Evolutionary conservation across 176 grass and related monocot genomes (phyloP), one percentile per base, ranked within the genome.

Genomic region (Elaeis guineensis): DNA sequence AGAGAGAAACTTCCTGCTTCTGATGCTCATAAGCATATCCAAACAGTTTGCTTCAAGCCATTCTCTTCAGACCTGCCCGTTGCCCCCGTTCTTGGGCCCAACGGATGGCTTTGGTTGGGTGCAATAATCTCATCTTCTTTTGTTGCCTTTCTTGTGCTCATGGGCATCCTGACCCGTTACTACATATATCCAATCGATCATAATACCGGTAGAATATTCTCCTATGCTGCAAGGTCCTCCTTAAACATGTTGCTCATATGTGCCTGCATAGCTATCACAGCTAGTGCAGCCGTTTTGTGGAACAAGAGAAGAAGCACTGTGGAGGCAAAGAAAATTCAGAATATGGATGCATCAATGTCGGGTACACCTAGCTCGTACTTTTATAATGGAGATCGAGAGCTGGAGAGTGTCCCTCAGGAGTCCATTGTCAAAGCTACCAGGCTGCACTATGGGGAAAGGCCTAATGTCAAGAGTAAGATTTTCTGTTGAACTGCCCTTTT

Each of bases 91-190:
- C 69, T 89, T 4, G 86, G 81, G 8, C 29, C 65, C 21, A 85
- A 66, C 26, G 69, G 69, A 17, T 85, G 81, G 86, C 69, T 89
- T 54, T 84, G 73, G 30, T 65, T 78, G 51, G 81, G 60, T 16
- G 76, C 69, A 16, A 66, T 89, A 39, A 19, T 89, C 3, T 77
- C 80, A 0, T 75, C 70, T 25, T 89, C 70, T 3, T 89, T 89
- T 9, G 52, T 78, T 28, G 29, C 35, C 3, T 85, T 81, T 39
- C 86, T 89, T 17, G 2, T 81, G 58, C 77, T 89, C 18, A 54
- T 84, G 1, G 70, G 70, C 11, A 67, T 71, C 62, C 35, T 81
- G 0, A 77, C 84, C 44, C 57, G 57, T 18, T 69, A 77, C 59
- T 89, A 72, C 59, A 69, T 81, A 16, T 81, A 81, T 51, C 77